Base-by-base conservation (phyloP, 192 early-diverging fungal species). In the Coemansia sp. region DNA sequence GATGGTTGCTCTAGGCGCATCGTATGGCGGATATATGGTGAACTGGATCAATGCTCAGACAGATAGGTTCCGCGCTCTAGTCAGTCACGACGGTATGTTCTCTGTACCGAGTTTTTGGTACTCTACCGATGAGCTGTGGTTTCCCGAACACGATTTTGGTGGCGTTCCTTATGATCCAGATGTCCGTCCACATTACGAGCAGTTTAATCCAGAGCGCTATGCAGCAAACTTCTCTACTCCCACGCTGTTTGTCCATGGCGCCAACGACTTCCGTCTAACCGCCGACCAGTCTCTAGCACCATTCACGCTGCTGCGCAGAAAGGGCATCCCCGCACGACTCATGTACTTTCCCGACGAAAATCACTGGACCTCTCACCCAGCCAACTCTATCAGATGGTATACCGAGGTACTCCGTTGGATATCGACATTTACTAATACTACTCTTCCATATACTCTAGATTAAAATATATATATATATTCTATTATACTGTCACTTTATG, bases 11-110 rank as follows among this genome's bases (percentile, higher is more conserved):
- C 68, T 93, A 32, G 92, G 92, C 45, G 91, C 89, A 1, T 87
- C 85, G 7, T 94, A 93, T 74, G 92, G 92, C 69, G 92, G 90
- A 12, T 92, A 86, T 67, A 91, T 91, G 92, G 82, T 90, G 58
- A 94, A 94, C 80, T 94, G 91, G 91, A 78, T 94, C 65, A 94
- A 94, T 65, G 87, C 86, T 8, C 87, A 93, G 67, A 90, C 87
- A 7, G 55, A 82, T 13, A 75, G 87, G 22, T 94, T 94, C 76
- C 75, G 76, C 47, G 79, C 76, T 22, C 69, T 91, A 49, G 90
- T 92, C 29, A 88, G 84, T 64, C 90, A 93, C 63, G 92, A 91
- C 69, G 92, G 92, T 61, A 84, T 89, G 59, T 92, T 92, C 75
- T 79, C 80, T 22, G 83, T 86, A 8, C 58, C 79, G 15, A 69